Base-by-base conservation (phyloP, 257 asterid species). In the Penstemon newberryi region DNA sequence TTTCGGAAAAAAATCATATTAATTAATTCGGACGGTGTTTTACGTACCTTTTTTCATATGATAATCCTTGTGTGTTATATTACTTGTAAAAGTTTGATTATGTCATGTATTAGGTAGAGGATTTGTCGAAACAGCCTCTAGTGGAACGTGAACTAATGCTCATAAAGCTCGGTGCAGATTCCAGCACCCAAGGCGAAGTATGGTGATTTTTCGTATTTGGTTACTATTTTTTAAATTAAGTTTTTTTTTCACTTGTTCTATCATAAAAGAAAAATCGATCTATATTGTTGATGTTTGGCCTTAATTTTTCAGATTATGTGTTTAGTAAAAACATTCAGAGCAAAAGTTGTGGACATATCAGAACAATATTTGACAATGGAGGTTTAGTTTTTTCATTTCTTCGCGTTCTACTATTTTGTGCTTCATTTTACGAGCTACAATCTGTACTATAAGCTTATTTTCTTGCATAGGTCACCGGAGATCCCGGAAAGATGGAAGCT, bases 121-220 rank as follows among this genome's bases (percentile, higher is more conserved):
- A 90, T 76, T 73, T 88, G 65, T 90, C 97, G 8, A 81, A 72
- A 78, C 92, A 86, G 73, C 80, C 94, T 41, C 96, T 80, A 79
- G 96, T 90, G 45, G 97, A 90, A 85, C 92, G 97, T 58, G 97
- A 90, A 78, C 75, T 90, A 73, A 84, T 90, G 94, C 94, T 90
- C 70, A 79, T 88, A 73, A 90, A 90, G 79, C 82, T 90, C 73
- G 79, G 83, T 60, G 86, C 92, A 61, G 89, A 90, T 73, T 76
- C 84, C 74, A 76, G 61, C 56, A 77, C 89, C 65, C 84, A 81
- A 80, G 86, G 89, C 67, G 97, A 90, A 71, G 97, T 90, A 83
- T 61, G 72, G 10, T 6, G 36, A 41, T 3, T 41, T 49, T 69
- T 40, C n/a, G 19, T 1, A 42, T 47, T 42, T 57, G 33, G 38